These are phyloP conservation scores for Venturia oleaginea DNA, from an alignment of 2,329 filamentous ascomycete species.

Conservation along the genomic window DNA sequence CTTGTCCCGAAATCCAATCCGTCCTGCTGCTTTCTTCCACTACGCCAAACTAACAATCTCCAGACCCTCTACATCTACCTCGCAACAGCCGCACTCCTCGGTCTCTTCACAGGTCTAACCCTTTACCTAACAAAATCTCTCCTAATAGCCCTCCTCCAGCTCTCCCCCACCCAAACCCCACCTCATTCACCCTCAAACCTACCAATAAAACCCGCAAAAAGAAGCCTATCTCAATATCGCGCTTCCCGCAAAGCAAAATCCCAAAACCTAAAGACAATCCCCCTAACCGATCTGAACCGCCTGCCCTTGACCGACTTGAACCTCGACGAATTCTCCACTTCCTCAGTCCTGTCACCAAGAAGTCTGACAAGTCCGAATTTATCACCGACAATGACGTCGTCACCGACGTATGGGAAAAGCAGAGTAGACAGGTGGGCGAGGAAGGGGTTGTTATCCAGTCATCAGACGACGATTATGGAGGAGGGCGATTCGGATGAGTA, in stretches of 20 bases:
- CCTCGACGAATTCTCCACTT: not conserved
- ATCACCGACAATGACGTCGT: not conserved
- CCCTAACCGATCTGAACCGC: not conserved
- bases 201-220: not conserved
- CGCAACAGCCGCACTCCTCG: constrained; percentile 57
- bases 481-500: constrained; percentile 9
- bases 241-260: not conserved
- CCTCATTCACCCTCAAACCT: not conserved
- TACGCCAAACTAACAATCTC: constrained; percentile 18
- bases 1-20: no score
- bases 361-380: constrained; percentile 1
- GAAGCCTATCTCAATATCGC: constrained; percentile 1
- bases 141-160: constrained; percentile 3
- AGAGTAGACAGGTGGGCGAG: not conserved
- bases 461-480: constrained; percentile 9
- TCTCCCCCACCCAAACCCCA: not conserved
- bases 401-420: not conserved
- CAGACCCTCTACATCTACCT: constrained; percentile 49
- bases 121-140: not conserved
- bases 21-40: not conserved
- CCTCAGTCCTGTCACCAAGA: not conserved
- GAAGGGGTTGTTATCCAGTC: constrained; percentile 6
- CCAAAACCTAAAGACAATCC: not conserved
- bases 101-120: constrained; percentile 32
- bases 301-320: constrained; percentile 3